Conservation (phyloP, 2,329 filamentous ascomycete species). For the Tolypocladium nubicola region DNA sequence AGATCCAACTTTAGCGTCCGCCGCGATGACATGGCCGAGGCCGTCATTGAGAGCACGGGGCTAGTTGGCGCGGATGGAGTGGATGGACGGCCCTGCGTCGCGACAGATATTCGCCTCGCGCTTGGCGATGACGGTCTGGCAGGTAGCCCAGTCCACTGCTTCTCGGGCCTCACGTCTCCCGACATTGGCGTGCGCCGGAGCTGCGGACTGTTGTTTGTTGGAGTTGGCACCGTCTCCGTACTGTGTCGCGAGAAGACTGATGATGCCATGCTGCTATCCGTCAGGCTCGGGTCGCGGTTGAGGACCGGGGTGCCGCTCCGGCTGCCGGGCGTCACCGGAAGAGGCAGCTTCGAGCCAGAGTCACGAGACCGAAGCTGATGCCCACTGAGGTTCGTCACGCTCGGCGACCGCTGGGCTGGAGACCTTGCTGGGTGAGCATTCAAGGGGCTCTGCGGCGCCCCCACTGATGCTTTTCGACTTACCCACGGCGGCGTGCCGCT, state of each 20-base stretch:
- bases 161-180: slow-evolving; percentile 5
- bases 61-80: slow-evolving; percentile 9
- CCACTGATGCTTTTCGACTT: not conserved
- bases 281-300: slow-evolving; percentile 24
- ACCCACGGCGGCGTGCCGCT: slow-evolving; percentile 1
- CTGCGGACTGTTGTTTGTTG: slow-evolving; percentile 18
- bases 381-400: slow-evolving; percentile 13
- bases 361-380: slow-evolving; percentile 22
- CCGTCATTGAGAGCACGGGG: slow-evolving; percentile 14
- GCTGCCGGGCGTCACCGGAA: slow-evolving; percentile 24
- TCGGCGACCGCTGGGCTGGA: slow-evolving; percentile 11
- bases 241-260: slow-evolving; percentile 29
- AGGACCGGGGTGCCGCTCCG: slow-evolving; percentile 23
- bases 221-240: slow-evolving; percentile 21
- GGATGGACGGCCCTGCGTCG: not conserved
- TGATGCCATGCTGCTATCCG: slow-evolving; percentile 32
- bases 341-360: slow-evolving; percentile 27
- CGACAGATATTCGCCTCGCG: not conserved
- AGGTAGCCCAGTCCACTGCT: slow-evolving; percentile 15
- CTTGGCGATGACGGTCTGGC: slow-evolving; percentile 1
- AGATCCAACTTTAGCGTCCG: slow-evolving; percentile 7
- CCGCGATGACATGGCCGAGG: slow-evolving; percentile 22
- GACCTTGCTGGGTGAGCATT: not conserved
- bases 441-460: not conserved
- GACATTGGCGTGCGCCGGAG: slow-evolving; percentile 8